Evolutionary conservation across 768 basidiomycete genomes (phyloP).

Genomic region (Suillus fuscotomentosus): DNA sequence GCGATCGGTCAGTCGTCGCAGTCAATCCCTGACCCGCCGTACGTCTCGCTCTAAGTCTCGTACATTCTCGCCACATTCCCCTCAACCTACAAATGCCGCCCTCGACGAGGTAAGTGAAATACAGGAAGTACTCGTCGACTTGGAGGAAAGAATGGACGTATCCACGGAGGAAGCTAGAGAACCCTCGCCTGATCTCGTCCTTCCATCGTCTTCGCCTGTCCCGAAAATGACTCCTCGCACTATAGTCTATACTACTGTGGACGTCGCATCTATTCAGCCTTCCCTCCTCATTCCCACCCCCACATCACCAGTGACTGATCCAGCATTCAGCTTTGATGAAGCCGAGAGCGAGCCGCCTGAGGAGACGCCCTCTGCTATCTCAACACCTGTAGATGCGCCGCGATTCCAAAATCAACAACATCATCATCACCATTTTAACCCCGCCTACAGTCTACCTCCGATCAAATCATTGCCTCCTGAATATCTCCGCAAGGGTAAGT

Average conservation of each 20-base stretch:
- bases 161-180: slow-evolving; percentile 21
- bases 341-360: slow-evolving; percentile 25
- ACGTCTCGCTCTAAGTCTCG: slow-evolving; percentile 17
- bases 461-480: slow-evolving; percentile 55
- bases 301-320: slow-evolving; percentile 31
- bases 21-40: slow-evolving; percentile 17
- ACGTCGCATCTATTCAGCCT: slow-evolving; percentile 24
- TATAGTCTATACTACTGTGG: slow-evolving; percentile 27
- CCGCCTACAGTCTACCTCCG: slow-evolving; percentile 53
- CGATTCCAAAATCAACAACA: slow-evolving; percentile 20
- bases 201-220: slow-evolving; percentile 23
- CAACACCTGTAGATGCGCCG: slow-evolving; percentile 14
- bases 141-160: slow-evolving; percentile 13
- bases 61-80: slow-evolving; percentile 8
- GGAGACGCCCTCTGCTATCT: slow-evolving; percentile 12
- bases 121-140: slow-evolving; percentile 6
- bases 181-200: slow-evolving; percentile 23
- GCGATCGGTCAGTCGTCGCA: slow-evolving; percentile 15
- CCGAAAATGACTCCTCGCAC: slow-evolving; percentile 7
- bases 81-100: not conserved
- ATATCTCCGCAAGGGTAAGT: slow-evolving; percentile 48
- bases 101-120: slow-evolving; percentile 6
- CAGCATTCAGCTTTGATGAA: slow-evolving; percentile 33
- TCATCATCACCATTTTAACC: slow-evolving; percentile 36
- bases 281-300: slow-evolving; percentile 36